phyloP scores from a whole-genome alignment of 306 rosid genomes.

The Acacia acuminata region DNA sequence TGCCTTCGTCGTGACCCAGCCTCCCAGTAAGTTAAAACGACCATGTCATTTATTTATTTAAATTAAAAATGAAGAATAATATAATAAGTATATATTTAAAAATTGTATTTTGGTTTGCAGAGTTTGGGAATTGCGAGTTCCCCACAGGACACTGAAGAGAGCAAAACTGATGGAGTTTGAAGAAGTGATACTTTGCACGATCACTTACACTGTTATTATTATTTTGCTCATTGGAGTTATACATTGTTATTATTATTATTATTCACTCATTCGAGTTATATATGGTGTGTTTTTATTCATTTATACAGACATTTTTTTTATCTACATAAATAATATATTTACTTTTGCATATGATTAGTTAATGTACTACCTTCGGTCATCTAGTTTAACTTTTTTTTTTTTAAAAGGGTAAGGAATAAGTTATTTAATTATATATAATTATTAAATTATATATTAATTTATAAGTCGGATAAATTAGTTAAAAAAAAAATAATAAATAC shows the following conservation, averaged over 20 bases:
- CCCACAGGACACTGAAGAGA: slow-evolving; percentile 36
- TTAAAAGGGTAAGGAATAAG: too few species aligned
- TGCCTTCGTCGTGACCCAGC: slow-evolving; percentile 54
- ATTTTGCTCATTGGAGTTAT: too few species aligned
- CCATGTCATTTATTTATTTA: neutral
- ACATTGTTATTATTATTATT: too few species aligned
- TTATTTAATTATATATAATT: too few species aligned
- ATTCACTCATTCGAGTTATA: neutral
- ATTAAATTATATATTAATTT: too few species aligned
- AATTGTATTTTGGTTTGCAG: slow-evolving; percentile 25
- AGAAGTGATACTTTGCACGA: neutral
- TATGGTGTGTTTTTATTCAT: too few species aligned
- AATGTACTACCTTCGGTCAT: neutral
- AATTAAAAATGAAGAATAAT: neutral
- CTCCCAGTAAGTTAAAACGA: slow-evolving; percentile 46
- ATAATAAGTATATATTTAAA: neutral
- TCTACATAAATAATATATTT: neutral
- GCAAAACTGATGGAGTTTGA: neutral
- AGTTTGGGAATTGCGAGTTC: slow-evolving; percentile 44
- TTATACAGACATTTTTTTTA: neutral
- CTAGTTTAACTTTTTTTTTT: too few species aligned
- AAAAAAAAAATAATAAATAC: too few species aligned
- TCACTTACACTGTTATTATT: too few species aligned
- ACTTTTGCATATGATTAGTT: neutral
- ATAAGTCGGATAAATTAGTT: too few species aligned